These are phyloP conservation scores for Hymenoscyphus infarciens DNA, from an alignment of 2,329 filamentous ascomycete species.

Conservation along the genomic window DNA sequence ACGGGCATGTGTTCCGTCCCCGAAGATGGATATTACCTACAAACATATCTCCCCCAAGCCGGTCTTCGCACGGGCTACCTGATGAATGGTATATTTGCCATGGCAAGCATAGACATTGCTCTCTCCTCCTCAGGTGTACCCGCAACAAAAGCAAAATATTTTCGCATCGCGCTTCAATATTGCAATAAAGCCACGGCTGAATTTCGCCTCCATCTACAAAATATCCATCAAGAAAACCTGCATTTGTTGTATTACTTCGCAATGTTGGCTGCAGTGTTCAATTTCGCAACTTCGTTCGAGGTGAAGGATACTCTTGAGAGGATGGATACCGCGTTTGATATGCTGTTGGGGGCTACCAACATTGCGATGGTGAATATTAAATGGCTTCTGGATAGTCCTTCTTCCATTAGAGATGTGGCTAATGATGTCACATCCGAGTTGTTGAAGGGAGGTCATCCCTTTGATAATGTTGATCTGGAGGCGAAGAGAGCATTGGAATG, in stretches of 20 bases:
- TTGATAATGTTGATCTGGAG: background rate
- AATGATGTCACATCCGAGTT: background rate
- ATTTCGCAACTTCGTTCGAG: constrained; percentile 7
- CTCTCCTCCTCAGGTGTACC: background rate
- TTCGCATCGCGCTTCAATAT: constrained; percentile 8
- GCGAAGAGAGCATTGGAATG: background rate
- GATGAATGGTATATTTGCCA: constrained; percentile 10
- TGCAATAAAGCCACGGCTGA: constrained; percentile 6
- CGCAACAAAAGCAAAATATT: constrained; percentile 3
- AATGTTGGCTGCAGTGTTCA: constrained; percentile 4
- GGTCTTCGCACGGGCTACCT: constrained; percentile 3
- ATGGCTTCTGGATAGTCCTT: background rate
- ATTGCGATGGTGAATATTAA: background rate
- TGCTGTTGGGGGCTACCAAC: background rate
- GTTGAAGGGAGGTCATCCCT: background rate
- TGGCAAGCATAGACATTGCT: background rate
- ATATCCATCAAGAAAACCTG: constrained; percentile 7
- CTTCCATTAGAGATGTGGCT: background rate
- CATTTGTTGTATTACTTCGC: constrained; percentile 11
- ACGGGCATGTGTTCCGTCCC: constrained; percentile 4
- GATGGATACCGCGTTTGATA: background rate
- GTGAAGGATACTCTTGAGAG: background rate
- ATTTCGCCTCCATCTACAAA: constrained; percentile 4
- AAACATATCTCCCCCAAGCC: constrained; percentile 6
- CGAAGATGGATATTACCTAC: constrained; percentile 8